A percentile compares a stretch with the other conserved stretches of the same genome.
phyloP scores from a whole-genome alignment of 2,329 filamentous ascomycete species.

The Catunica adiposa region DNA sequence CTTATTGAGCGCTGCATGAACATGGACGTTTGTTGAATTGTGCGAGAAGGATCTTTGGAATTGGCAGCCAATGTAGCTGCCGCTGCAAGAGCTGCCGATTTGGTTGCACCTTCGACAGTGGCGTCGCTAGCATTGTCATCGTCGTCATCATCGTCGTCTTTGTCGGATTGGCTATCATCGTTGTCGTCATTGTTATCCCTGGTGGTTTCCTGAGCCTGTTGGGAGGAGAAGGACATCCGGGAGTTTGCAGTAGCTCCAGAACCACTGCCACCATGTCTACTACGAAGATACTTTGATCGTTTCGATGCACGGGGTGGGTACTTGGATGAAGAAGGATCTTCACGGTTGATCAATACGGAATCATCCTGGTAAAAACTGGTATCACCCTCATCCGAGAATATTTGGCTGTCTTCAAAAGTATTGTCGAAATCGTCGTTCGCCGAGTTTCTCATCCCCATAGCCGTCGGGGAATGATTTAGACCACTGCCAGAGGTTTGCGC shows the following conservation, averaged over 20 bases:
- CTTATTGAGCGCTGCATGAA: slow-evolving; percentile 50
- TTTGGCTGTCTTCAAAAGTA: slow-evolving; percentile 11
- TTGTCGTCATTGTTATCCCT: neutral
- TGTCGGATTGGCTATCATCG: slow-evolving; percentile 22
- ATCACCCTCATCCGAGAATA: slow-evolving; percentile 11
- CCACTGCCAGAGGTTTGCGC: neutral
- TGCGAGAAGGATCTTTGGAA: slow-evolving; percentile 58
- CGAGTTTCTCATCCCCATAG: neutral
- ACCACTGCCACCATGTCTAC: slow-evolving; percentile 5
- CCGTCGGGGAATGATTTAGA: neutral
- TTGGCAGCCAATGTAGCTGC: slow-evolving; percentile 45
- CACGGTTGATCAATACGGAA: slow-evolving; percentile 8
- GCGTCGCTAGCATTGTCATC: slow-evolving; percentile 56
- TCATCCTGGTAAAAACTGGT: slow-evolving; percentile 10
- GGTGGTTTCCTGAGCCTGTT: neutral
- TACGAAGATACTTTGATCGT: slow-evolving; percentile 13
- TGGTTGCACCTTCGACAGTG: slow-evolving; percentile 40
- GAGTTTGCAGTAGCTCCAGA: slow-evolving; percentile 3
- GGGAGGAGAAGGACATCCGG: neutral
- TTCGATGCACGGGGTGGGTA: slow-evolving; percentile 7
- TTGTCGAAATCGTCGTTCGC: neutral
- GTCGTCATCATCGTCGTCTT: slow-evolving; percentile 20
- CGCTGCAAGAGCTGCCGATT: slow-evolving; percentile 11
- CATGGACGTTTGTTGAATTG: slow-evolving; percentile 16
- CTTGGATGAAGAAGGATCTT: neutral